Percentiles rank a stretch among this genome's conserved stretches.
phyloP scores from a whole-genome alignment of 1,139 yeast species.

The Kurtzmaniella natalensis region DNA sequence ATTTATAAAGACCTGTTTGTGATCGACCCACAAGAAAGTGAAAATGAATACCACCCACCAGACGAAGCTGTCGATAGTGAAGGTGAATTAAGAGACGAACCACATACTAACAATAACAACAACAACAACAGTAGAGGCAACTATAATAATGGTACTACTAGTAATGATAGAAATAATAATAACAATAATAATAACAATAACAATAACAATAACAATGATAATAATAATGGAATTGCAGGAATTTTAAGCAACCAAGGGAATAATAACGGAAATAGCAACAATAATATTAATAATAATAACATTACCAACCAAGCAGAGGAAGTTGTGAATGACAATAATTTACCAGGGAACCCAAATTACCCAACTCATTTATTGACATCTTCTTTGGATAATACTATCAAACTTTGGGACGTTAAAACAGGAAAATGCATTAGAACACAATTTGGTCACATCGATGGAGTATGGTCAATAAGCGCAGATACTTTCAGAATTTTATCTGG shows the following conservation, averaged over 20 bases:
- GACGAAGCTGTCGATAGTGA: constrained; percentile 18
- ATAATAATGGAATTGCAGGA: no score
- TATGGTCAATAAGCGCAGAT: constrained; percentile 95
- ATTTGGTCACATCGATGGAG: constrained; percentile 97
- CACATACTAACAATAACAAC: constrained; percentile 6
- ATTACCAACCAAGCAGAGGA: constrained; percentile 1
- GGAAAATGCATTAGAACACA: constrained; percentile 90
- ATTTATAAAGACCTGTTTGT: constrained; percentile 53
- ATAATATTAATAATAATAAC: not conserved
- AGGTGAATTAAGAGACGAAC: constrained; percentile 11
- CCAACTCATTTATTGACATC: constrained; percentile 87
- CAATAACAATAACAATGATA: no score
- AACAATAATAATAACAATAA: no score
- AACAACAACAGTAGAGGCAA: constrained; percentile 7
- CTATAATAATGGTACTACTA: not conserved
- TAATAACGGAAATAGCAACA: constrained; percentile 6
- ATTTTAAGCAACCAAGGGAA: no score
- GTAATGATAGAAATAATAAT: no score
- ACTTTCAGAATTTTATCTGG: constrained; percentile 92
- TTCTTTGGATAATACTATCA: constrained; percentile 89
- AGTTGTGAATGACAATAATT: constrained; percentile 21
- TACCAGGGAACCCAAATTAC: constrained; percentile 27
- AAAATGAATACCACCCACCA: constrained; percentile 15
- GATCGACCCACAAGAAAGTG: constrained; percentile 34
- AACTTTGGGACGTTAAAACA: constrained; percentile 83